Evolutionary conservation across 768 basidiomycete species (phyloP).

Genomic region (Boletus rubropictus): DNA sequence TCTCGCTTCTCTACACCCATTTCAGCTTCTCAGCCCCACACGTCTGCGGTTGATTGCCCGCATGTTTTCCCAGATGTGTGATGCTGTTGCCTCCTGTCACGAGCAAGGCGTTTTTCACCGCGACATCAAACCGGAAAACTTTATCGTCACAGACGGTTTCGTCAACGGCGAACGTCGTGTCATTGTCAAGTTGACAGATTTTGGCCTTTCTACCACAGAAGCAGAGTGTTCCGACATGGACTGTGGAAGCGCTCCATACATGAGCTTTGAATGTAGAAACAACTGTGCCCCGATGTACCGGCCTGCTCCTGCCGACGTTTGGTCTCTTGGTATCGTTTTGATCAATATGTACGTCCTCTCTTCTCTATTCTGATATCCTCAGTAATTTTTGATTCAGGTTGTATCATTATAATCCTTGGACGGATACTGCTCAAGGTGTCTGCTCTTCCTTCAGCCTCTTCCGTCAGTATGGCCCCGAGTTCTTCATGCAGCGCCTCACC

Average conservation of each 20-base stretch:
- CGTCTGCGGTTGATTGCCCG: conserved; percentile 89
- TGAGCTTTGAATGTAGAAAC: conserved; percentile 99
- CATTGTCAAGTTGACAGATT: conserved; percentile 93
- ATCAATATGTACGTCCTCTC: conserved; percentile 79
- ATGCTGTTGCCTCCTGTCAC: conserved; percentile 93
- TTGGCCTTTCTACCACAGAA: conserved; percentile 90
- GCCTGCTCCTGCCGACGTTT: conserved; percentile 94
- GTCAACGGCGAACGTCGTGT: conserved; percentile 75
- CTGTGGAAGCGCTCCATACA: conserved; percentile 97
- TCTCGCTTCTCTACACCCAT: conserved; percentile 74
- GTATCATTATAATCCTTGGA: conserved; percentile 98
- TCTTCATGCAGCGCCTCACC: conserved; percentile 85
- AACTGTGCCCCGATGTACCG: conserved; percentile 92
- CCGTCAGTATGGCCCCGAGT: conserved; percentile 70
- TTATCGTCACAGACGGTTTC: conserved; percentile 86
- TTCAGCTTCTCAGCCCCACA: conserved; percentile 77
- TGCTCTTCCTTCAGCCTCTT: conserved; percentile 80
- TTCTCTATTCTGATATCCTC: neutral
- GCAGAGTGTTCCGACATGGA: conserved; percentile 91
- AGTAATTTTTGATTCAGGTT: conserved; percentile 47
- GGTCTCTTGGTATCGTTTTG: conserved; percentile 97
- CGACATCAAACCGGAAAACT: conserved; percentile 99
- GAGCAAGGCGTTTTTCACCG: conserved; percentile 87
- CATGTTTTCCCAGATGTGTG: conserved; percentile 99
- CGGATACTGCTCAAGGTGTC: conserved; percentile 79